Percentiles rank a stretch among this genome's conserved stretches.
Evolutionary conservation across 208 protist species (phyloP).

Genomic region (Acanthamoeba healyi): DNA sequence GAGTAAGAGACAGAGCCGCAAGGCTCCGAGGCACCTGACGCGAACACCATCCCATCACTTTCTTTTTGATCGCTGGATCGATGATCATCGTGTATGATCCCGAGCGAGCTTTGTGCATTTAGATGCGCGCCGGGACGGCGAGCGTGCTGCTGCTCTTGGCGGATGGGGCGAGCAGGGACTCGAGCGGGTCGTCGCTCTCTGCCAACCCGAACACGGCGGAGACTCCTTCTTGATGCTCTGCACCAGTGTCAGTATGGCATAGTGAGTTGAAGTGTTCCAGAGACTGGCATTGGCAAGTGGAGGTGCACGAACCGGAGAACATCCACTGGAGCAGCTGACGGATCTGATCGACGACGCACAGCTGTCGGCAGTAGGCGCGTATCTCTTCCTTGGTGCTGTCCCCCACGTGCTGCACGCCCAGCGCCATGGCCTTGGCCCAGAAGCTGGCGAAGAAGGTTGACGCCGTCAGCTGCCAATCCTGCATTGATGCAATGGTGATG

Average conservation of each 20-base stretch:
- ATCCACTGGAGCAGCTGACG: background rate
- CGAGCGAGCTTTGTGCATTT: too few species aligned
- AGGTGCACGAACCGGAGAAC: background rate
- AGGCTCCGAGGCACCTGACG: background rate
- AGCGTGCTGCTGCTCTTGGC: too few species aligned
- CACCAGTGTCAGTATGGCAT: too few species aligned
- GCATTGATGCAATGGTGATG: background rate
- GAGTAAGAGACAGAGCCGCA: background rate
- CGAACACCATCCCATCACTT: background rate
- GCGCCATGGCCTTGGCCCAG: background rate
- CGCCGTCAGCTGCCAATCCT: constrained; percentile 20
- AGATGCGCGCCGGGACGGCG: too few species aligned
- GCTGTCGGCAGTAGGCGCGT: background rate
- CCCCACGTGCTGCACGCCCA: background rate
- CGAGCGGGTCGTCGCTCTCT: too few species aligned
- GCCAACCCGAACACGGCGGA: too few species aligned
- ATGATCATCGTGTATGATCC: too few species aligned
- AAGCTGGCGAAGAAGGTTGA: constrained; percentile 24
- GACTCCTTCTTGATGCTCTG: too few species aligned
- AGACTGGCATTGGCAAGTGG: background rate
- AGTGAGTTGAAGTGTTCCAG: too few species aligned
- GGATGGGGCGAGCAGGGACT: too few species aligned
- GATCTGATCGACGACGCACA: background rate
- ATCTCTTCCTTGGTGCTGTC: background rate
- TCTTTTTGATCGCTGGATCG: too few species aligned